Base-by-base conservation (phyloP, 2,329 filamentous ascomycete genomes). In the Paecilomyces sp. region DNA sequence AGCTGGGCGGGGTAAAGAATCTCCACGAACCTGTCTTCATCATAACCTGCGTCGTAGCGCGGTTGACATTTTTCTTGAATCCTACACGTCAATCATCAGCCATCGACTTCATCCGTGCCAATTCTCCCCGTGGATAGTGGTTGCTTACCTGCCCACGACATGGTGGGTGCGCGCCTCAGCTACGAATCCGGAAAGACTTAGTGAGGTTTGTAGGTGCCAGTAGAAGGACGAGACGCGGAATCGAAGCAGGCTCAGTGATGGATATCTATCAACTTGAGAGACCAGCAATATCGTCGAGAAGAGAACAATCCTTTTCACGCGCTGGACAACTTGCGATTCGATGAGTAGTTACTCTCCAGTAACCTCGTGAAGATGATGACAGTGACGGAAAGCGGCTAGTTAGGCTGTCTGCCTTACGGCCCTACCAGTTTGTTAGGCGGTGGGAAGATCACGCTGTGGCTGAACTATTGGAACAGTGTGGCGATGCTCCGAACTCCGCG, bases 31-130 rank as follows among this genome's bases (percentile, higher is more conserved):
- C 91, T 60, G 92, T 96, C 85, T 99, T 99, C 93, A 99, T 97
- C 91, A 99, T 97, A 64, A 97, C 93, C 87, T 97, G 92, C 80
- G 95, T 99, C 78, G 93, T 97, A 70, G 93, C 93, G 81, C 94
- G 91, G 82, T 94, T 93, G 82, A 97, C 92, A 87, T 95, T 95
- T 78, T 96, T 96, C 82, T 94, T 92, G 81, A 92, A 93, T 65
- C 88, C 88, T 89, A 70, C 36, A 63, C 22, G 24, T 28, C n/a
- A 56, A 47, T 41, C 25, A 52, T 15, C 22, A 63, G 72, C 57
- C 74, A 70, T 62, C 31, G 60, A 36, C 53, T 58, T 52, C 61
- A 15, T 53, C 9, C 25, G 31, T 15, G 30, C 24, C 9, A 28
- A 34, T 57, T 51, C 25, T 64, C 47, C 50, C 8, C 33, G 34